Conservation (phyloP, 106 monocot genomes). For the Apostasia shenzhenica region DNA sequence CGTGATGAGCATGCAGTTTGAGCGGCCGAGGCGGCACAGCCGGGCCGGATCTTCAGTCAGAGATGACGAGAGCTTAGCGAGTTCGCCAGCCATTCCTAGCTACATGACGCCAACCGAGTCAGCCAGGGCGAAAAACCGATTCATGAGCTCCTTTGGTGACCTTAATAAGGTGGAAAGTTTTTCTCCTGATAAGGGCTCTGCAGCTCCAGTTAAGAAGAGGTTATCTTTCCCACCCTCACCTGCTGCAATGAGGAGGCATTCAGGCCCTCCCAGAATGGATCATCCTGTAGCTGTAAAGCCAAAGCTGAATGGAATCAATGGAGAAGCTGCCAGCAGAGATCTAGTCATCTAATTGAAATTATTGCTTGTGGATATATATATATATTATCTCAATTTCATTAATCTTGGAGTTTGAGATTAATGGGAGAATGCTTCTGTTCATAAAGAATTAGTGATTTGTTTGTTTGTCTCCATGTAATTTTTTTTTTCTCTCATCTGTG, state of each 20-base stretch:
- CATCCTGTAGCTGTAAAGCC: too few species aligned
- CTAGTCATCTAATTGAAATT: background rate
- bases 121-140: slow-evolving; percentile 62
- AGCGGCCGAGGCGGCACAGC: slow-evolving; percentile 63
- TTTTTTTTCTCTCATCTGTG: background rate
- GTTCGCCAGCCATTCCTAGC: slow-evolving; percentile 65
- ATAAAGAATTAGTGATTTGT: background rate
- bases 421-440: background rate
- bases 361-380: too few species aligned
- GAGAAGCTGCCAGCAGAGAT: background rate
- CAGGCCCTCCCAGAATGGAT: too few species aligned
- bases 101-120: slow-evolving; percentile 92
- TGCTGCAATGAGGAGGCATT: background rate
- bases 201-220: too few species aligned
- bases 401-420: background rate
- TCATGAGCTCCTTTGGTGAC: slow-evolving; percentile 22
- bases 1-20: slow-evolving; percentile 52
- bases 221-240: background rate
- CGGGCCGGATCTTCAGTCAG: slow-evolving; percentile 49
- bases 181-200: background rate
- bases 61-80: slow-evolving; percentile 75
- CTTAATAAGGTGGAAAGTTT: too few species aligned
- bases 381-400: too few species aligned
- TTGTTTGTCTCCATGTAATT: background rate
- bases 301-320: background rate